Percentiles rank a stretch among this genome's conserved stretches.
These are phyloP conservation scores for Aspergillus fructus DNA, from an alignment of 2,329 filamentous ascomycete genomes.

Conservation along the genomic window DNA sequence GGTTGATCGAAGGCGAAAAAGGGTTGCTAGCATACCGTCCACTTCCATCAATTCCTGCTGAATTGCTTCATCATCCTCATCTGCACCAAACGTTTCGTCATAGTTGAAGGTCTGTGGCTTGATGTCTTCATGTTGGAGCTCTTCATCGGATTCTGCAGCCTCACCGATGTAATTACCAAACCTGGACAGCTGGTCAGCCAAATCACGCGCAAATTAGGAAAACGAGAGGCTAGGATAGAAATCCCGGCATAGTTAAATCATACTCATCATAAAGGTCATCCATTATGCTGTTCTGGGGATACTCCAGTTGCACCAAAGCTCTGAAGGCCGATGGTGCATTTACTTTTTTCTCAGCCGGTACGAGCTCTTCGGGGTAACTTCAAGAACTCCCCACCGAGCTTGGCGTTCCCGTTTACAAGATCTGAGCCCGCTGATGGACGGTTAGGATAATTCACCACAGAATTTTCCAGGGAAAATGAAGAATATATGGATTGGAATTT, in stretches of 20 bases:
- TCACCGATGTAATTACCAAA: slow-evolving; percentile 99
- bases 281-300: slow-evolving; percentile 54
- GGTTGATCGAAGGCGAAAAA: background rate
- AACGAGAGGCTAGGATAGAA: background rate
- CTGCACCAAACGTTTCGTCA: slow-evolving; percentile 67
- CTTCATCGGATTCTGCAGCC: slow-evolving; percentile 84
- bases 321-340: slow-evolving; percentile 13
- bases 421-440: background rate
- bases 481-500: background rate
- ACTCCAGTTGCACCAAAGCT: slow-evolving; percentile 14
- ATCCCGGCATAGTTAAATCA: slow-evolving; percentile 7
- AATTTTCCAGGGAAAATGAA: background rate
- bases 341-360: slow-evolving; percentile 15
- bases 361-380: slow-evolving; percentile 15
- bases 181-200: slow-evolving; percentile 48
- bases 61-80: slow-evolving; percentile 59
- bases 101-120: slow-evolving; percentile 77
- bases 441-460: background rate
- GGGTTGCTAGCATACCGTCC: slow-evolving; percentile 59
- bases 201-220: background rate
- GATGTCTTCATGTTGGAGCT: slow-evolving; percentile 71
- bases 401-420: slow-evolving; percentile 7
- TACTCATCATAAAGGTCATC: slow-evolving; percentile 98
- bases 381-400: slow-evolving; percentile 10
- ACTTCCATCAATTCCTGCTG: slow-evolving; percentile 92